Evolutionary conservation across 768 basidiomycete species (phyloP).

Genomic region (Podaxis sp.): DNA sequence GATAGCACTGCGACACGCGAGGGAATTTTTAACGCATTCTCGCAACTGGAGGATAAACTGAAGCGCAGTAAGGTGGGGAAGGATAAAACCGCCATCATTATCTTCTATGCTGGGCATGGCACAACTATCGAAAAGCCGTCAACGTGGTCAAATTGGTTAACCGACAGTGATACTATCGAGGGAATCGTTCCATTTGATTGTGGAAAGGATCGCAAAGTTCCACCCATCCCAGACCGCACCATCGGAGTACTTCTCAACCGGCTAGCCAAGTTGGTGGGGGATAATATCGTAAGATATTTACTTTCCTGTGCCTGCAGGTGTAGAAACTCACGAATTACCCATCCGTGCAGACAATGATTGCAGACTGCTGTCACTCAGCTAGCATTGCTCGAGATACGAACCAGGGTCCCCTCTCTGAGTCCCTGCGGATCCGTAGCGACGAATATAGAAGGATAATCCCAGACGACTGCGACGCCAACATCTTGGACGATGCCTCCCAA

Average conservation of each 20-base stretch:
- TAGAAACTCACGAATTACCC: no score
- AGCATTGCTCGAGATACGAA: slow-evolving; percentile 29
- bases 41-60: slow-evolving; percentile 18
- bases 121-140: no score
- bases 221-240: slow-evolving; percentile 45
- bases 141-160: no score
- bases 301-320: no score
- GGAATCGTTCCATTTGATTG: not conserved
- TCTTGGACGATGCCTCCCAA: slow-evolving; percentile 20
- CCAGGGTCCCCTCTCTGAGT: no score
- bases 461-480: slow-evolving; percentile 24
- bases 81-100: slow-evolving; percentile 35
- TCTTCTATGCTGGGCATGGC: slow-evolving; percentile 48
- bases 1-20: slow-evolving; percentile 35
- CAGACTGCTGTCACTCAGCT: slow-evolving; percentile 47
- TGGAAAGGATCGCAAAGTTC: slow-evolving; percentile 9
- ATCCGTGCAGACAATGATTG: slow-evolving; percentile 38
- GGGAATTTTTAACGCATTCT: slow-evolving; percentile 33
- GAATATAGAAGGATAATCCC: not conserved
- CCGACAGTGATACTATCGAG: not conserved
- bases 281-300: slow-evolving; percentile 39
- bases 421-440: not conserved
- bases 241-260: slow-evolving; percentile 35
- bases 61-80: slow-evolving; percentile 11
- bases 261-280: slow-evolving; percentile 37